Conservation (phyloP, 306 rosid species). For the Acmispon strigosus region DNA sequence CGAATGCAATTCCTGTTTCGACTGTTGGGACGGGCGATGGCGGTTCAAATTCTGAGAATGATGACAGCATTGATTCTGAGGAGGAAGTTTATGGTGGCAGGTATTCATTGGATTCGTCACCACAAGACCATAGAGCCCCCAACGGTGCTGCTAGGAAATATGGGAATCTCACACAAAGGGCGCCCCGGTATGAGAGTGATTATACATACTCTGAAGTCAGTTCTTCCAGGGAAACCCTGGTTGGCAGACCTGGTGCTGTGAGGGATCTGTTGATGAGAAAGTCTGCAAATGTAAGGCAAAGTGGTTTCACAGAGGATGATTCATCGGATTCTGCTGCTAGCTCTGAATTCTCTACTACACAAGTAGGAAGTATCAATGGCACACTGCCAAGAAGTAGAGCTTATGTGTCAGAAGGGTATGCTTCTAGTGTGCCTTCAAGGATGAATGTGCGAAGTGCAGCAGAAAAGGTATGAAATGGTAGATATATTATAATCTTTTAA, state of each 20-base stretch:
- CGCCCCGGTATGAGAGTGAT: conserved; percentile 49
- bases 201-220: conserved; percentile 73
- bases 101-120: conserved; percentile 82
- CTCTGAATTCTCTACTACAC: conserved; percentile 86
- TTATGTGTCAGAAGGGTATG: conserved; percentile 68
- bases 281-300: conserved; percentile 39
- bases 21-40: conserved; percentile 40
- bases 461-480: conserved; percentile 46
- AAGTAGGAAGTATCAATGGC: conserved; percentile 76
- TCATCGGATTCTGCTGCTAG: conserved; percentile 85
- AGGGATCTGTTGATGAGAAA: conserved; percentile 30
- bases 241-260: conserved; percentile 33
- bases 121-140: conserved; percentile 48
- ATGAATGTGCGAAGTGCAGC: conserved; percentile 42
- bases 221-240: conserved; percentile 81
- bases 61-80: conserved; percentile 53
- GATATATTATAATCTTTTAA: not conserved
- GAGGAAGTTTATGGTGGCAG: conserved; percentile 65
- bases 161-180: conserved; percentile 37
- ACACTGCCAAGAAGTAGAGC: conserved; percentile 39
- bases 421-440: conserved; percentile 66
- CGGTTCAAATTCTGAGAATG: conserved; percentile 65
- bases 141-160: conserved; percentile 35
- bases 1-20: conserved; percentile 50
- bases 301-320: conserved; percentile 72